Base-by-base conservation (phyloP, 345 rosid genomes). In the Hevea brasiliensis region DNA sequence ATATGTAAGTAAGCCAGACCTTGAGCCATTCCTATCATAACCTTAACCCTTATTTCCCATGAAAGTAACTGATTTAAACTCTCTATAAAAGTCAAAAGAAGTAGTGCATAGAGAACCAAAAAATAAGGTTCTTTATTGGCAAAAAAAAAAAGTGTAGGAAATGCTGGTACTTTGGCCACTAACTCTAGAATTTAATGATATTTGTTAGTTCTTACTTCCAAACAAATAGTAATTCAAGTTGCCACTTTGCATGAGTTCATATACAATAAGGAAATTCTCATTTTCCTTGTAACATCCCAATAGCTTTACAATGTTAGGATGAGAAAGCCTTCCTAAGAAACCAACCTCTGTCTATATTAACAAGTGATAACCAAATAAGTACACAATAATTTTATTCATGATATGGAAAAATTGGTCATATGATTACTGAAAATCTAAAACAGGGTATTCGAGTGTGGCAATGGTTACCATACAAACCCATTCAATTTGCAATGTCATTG, bases 211-310 rank as follows among this genome's bases (percentile, higher is more conserved):
- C 51, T 63, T 63, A 73, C 70, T 73, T 73, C 76, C 70, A 65
- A 73, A 65, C 29, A 73, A 42, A 64, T 73, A 70, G 40, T 73
- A 63, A 17, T 62, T 56, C 35, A 73, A 56, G 56, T 70, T 73
- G 15, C 70, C 76, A 12, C 55, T 73, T 26, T 73, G 64, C 76
- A 73, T 73, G 70, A 63, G 64, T 65, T 73, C 76, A 53, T 73
- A 73, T 29, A 73, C 70, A 48, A 73, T 54, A 18, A 73, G 56
- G 12, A 53, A 21, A 48, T 65, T 29, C 13, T 24, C 54, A 24
- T 65, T 15, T 41, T 73, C 76, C 23, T 27, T 59, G 24, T 70
- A 73, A 42, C 54, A 73, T 24, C 70, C 76, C 26, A 73, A 26
- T 18, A 73, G 63, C 76, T 64, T 73, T 6, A 73, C 32, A 35